A percentile compares a stretch with the other conserved stretches of the same genome.
These are phyloP conservation scores for Fusarium armeniacum DNA, from an alignment of 2,329 filamentous ascomycete genomes.

Conservation along the genomic window DNA sequence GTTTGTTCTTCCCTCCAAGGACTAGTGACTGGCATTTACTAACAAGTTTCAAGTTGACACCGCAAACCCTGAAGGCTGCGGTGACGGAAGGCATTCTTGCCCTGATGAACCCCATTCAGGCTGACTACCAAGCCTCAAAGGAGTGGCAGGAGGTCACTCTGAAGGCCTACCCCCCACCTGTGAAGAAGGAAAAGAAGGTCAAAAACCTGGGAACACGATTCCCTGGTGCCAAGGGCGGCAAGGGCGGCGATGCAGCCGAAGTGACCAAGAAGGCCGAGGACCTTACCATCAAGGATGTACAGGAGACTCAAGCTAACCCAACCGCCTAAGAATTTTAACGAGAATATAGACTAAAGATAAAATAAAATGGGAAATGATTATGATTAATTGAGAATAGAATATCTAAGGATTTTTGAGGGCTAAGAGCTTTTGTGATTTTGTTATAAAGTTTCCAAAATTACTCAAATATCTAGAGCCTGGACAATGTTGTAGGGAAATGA, in stretches of 20 bases:
- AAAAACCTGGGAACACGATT: constrained; percentile 81
- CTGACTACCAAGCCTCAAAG: constrained; percentile 75
- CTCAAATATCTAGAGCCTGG: neutral
- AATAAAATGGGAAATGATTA: constrained; percentile 11
- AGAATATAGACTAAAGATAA: constrained; percentile 2
- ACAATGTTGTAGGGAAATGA: neutral
- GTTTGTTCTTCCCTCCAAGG: constrained; percentile 60
- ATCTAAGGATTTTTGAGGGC: neutral
- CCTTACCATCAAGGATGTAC: constrained; percentile 31
- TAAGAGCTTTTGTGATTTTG: neutral
- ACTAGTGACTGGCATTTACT: neutral
- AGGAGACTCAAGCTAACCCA: constrained; percentile 25
- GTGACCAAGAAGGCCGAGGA: constrained; percentile 37
- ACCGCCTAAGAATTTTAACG: constrained; percentile 20
- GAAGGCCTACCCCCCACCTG: constrained; percentile 82
- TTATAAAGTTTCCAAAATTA: neutral
- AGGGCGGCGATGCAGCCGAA: constrained; percentile 13
- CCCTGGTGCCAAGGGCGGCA: constrained; percentile 59
- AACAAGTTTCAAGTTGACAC: constrained; percentile 70
- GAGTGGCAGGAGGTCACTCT: constrained; percentile 81
- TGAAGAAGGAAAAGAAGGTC: constrained; percentile 81
- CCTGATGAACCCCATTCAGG: constrained; percentile 83
- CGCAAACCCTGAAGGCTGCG: constrained; percentile 89
- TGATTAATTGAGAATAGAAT: neutral
- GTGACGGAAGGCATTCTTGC: constrained; percentile 79